These are phyloP conservation scores for Kuraishia cidri DNA, from an alignment of 805 yeast genomes.

Conservation along the genomic window DNA sequence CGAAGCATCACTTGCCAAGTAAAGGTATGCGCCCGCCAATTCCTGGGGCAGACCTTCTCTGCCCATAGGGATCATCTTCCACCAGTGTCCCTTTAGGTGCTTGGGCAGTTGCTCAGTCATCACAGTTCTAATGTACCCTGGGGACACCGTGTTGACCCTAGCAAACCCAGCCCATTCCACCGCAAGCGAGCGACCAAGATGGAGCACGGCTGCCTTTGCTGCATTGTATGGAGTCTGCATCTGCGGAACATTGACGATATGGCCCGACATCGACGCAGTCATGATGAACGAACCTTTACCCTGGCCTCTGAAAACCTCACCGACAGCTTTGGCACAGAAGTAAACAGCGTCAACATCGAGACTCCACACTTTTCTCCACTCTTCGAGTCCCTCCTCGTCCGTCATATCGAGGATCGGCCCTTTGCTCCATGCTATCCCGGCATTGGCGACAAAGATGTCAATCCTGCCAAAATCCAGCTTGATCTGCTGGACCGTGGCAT, in stretches of 20 bases:
- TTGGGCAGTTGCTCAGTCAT: slow-evolving; percentile 39
- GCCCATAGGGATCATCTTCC: slow-evolving; percentile 52
- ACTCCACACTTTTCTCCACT: slow-evolving; percentile 67
- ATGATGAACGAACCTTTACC: slow-evolving; percentile 72
- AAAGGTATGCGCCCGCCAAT: slow-evolving; percentile 71
- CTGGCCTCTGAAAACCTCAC: slow-evolving; percentile 63
- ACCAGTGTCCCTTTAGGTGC: slow-evolving; percentile 40
- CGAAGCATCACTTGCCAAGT: slow-evolving; percentile 75
- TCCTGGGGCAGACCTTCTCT: slow-evolving; percentile 70
- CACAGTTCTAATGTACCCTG: slow-evolving; percentile 80
- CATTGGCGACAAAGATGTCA: slow-evolving; percentile 83
- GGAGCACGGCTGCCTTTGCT: slow-evolving; percentile 78
- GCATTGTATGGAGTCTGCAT: slow-evolving; percentile 81
- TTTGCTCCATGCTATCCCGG: slow-evolving; percentile 77
- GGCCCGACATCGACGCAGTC: slow-evolving; percentile 88
- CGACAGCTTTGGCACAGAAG: slow-evolving; percentile 70
- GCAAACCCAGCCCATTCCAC: slow-evolving; percentile 88
- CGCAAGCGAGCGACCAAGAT: slow-evolving; percentile 69
- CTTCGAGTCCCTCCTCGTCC: slow-evolving; percentile 36
- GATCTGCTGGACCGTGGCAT: slow-evolving; percentile 36
- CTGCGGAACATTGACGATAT: slow-evolving; percentile 81
- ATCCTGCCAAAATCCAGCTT: slow-evolving; percentile 67
- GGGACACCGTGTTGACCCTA: slow-evolving; percentile 75
- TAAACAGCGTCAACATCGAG: slow-evolving; percentile 76
- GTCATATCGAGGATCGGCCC: slow-evolving; percentile 38